phyloP scores from a whole-genome alignment of 257 asterid species.

The Anisodus acutangulus region DNA sequence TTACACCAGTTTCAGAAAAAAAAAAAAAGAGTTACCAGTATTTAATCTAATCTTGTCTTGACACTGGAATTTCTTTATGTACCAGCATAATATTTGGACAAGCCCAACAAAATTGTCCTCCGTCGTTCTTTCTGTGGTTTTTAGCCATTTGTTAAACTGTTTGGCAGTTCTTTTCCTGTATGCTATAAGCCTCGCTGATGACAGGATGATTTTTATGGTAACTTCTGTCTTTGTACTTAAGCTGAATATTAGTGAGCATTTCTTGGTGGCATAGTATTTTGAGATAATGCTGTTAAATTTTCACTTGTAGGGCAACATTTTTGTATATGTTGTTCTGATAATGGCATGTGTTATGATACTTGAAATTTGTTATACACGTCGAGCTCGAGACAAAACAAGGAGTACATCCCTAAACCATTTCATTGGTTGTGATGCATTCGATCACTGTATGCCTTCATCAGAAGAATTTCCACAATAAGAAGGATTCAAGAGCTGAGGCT shows the following conservation, averaged over 20 bases:
- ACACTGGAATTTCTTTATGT: background rate
- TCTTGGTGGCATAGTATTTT: background rate
- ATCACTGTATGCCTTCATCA: conserved; percentile 10
- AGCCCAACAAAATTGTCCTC: background rate
- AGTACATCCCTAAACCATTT: background rate
- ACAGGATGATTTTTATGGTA: background rate
- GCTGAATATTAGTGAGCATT: background rate
- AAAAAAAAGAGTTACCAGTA: background rate
- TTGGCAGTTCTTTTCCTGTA: conserved; percentile 12
- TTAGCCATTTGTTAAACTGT: conserved; percentile 5
- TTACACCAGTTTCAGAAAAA: no score
- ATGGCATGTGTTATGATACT: background rate
- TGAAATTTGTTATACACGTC: background rate
- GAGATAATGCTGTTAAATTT: background rate
- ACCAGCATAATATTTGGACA: background rate
- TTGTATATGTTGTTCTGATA: background rate
- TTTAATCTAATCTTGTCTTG: conserved; percentile 5
- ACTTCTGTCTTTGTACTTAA: background rate
- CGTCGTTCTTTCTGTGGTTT: background rate
- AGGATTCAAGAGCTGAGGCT: conserved; percentile 26
- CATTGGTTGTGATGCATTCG: background rate
- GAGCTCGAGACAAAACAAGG: background rate
- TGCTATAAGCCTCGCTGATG: background rate
- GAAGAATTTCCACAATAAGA: conserved; percentile 19
- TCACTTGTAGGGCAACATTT: background rate